These are phyloP conservation scores for Casuarina equisetifolia DNA, from an alignment of 306 rosid genomes.

Conservation along the genomic window DNA sequence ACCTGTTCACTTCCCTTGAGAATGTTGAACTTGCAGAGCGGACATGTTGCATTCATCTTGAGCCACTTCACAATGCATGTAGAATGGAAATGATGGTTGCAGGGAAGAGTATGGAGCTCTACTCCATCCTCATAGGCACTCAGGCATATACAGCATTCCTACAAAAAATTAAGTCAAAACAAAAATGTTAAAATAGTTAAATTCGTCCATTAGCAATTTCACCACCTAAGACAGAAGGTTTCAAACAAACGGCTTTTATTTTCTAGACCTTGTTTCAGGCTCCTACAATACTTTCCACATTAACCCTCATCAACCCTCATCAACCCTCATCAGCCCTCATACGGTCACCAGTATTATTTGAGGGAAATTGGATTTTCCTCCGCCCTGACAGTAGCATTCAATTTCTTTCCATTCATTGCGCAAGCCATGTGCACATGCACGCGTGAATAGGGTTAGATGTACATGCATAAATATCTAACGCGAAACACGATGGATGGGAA, in stretches of 20 bases:
- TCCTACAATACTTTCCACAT: background rate
- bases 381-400: background rate
- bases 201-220: background rate
- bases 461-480: conserved; percentile 1
- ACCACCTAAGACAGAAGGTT: background rate
- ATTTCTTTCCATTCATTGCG: background rate
- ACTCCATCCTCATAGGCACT: conserved; percentile 78
- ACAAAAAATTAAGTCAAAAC: conserved; percentile 22
- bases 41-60: conserved; percentile 97
- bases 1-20: conserved; percentile 79
- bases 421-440: background rate
- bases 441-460: background rate
- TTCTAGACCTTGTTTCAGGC: background rate
- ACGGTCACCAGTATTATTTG: background rate
- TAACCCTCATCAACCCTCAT: background rate
- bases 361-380: background rate
- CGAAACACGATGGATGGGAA: background rate
- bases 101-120: conserved; percentile 90
- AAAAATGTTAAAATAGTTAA: conserved; percentile 12
- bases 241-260: background rate
- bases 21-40: conserved; percentile 95
- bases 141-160: conserved; percentile 99
- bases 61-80: conserved; percentile 88
- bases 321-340: background rate
- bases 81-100: conserved; percentile 93